These are phyloP conservation scores for Dendrobium chrysotoxum DNA, from an alignment of 106 monocot genomes.

Conservation along the genomic window DNA sequence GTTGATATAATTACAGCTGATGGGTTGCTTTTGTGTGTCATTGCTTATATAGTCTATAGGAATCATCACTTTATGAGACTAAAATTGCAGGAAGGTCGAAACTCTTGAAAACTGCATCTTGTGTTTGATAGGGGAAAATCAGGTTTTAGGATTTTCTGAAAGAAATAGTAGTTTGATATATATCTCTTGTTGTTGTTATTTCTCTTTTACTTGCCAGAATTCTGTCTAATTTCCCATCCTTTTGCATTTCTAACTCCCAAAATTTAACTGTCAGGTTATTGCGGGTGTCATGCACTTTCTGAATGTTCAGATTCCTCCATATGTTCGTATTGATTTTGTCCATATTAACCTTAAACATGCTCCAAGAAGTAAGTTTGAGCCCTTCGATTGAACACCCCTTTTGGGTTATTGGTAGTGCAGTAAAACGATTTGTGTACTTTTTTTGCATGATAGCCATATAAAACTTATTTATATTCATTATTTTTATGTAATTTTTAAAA, in stretches of 20 bases:
- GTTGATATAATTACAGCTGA: background rate
- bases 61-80: background rate
- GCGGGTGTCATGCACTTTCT: constrained; percentile 69
- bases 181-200: background rate
- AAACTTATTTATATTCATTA: background rate
- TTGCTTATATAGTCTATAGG: background rate
- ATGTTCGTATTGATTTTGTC: constrained; percentile 81
- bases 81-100: background rate
- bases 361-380: constrained; percentile 55
- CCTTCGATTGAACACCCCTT: background rate
- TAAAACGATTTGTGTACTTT: background rate
- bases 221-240: background rate
- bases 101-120: background rate
- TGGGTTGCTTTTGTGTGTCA: background rate
- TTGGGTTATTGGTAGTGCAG: background rate
- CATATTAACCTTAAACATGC: constrained; percentile 59
- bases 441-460: background rate
- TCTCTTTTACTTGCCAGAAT: background rate
- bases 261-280: constrained; percentile 55
- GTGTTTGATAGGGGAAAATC: background rate
- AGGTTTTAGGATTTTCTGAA: background rate
- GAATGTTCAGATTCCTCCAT: constrained; percentile 81
- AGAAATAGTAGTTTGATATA: background rate
- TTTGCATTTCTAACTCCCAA: constrained; percentile 1
- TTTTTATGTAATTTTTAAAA: background rate